A percentile compares a stretch with the other conserved stretches of the same genome.
phyloP scores from a whole-genome alignment of 2,329 filamentous ascomycete species.

The Tothia fuscella region DNA sequence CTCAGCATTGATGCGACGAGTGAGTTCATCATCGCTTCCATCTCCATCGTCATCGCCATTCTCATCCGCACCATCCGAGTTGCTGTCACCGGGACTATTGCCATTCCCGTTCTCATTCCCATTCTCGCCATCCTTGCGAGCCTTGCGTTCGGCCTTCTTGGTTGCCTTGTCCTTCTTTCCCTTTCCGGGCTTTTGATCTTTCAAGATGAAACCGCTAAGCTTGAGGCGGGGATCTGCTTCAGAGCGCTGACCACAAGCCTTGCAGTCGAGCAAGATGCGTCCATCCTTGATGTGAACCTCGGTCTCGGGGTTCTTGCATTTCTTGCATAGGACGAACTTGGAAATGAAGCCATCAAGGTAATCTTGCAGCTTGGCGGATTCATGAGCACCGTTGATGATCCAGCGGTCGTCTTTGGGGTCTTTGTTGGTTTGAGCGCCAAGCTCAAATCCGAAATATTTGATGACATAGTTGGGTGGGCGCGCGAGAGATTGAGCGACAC shows the following conservation, averaged over 20 bases:
- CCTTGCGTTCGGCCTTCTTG: constrained; percentile 77
- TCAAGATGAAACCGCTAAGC: constrained; percentile 92
- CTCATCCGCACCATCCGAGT: constrained; percentile 48
- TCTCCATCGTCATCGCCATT: constrained; percentile 56
- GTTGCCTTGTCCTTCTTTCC: constrained; percentile 94
- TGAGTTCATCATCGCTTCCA: constrained; percentile 84
- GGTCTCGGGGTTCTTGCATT: constrained; percentile 99
- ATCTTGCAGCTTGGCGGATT: constrained; percentile 90
- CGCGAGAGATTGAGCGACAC: constrained; percentile 81
- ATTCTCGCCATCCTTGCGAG: constrained; percentile 58
- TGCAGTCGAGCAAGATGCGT: constrained; percentile 89
- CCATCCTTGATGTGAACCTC: constrained; percentile 92
- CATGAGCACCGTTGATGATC: constrained; percentile 99
- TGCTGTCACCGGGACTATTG: constrained; percentile 54
- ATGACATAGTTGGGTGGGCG: constrained; percentile 91
- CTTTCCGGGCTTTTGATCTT: constrained; percentile 87
- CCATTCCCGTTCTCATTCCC: constrained; percentile 44
- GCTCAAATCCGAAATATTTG: constrained; percentile 99
- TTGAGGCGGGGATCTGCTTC: constrained; percentile 90
- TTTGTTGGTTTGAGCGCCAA: constrained; percentile 96
- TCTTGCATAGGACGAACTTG: constrained; percentile 98
- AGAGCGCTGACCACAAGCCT: constrained; percentile 89
- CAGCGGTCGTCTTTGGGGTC: constrained; percentile 96
- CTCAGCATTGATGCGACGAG: constrained; percentile 56
- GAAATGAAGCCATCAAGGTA: constrained; percentile 97